Base-by-base conservation (phyloP, 1,284 basidiomycete genomes). In the Tetrapyrgos nigripes region DNA sequence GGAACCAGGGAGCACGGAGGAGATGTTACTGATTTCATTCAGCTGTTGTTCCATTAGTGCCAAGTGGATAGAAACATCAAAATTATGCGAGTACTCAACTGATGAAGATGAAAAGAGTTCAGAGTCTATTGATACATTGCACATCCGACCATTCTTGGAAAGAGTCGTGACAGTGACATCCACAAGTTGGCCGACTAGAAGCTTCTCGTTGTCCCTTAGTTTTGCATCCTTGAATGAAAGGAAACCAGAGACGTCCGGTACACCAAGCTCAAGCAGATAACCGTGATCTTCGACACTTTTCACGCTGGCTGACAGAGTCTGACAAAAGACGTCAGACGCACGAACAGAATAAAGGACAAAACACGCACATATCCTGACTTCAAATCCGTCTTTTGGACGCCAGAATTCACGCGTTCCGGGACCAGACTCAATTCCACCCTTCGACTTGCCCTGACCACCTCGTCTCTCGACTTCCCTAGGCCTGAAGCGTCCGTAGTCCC, bases 271-370 rank as follows among this genome's bases (percentile, higher is more conserved):
- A 21, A 99, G 81, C 54, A 91, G 85, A 76, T 97, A 98, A 1
- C 97, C 97, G 74, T 98, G 94, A 68, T 99, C 97, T 76, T 99
- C 97, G 31, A 92, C 79, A 67, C 91, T 93, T 73, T 91, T 88
- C 28, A 98, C 82, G 47, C 92, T 86, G 10, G 88, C 92, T 0
- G 89, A 84, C 53, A 97, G 68, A 17, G 85, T 84, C 91, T 94
- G 65, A 3, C 53, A 28, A 51, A 43, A 31, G n/a, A 31, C 44
- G 58, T 66, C 53, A 68, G 50, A 58, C 44, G 51, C 35, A 31
- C 33, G n/a, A 13, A 40, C 19, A 37, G 21, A 37, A 50, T 27
- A 23, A 47, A 57, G 26, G 55, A 52, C 56, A 46, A 40, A 27
- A 80, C 81, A 81, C 83, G 77, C 71, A 92, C 91, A 71, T 89